These are phyloP conservation scores for Rhodotorula sp. DNA, from an alignment of 1,284 basidiomycete genomes.

Conservation along the genomic window DNA sequence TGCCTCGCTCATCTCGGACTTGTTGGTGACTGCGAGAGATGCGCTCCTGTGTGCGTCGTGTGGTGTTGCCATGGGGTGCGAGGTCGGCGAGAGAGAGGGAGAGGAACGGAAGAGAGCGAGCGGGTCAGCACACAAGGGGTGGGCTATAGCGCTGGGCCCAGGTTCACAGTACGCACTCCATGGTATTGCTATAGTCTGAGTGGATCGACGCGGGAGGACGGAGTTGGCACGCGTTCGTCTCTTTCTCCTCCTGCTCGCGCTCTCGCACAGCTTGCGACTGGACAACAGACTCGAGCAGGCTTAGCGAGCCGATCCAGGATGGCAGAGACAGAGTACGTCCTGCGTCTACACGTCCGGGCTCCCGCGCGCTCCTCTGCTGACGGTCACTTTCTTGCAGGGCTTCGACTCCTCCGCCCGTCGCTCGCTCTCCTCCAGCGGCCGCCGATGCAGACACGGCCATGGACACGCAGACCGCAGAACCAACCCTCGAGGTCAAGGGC, in stretches of 20 bases:
- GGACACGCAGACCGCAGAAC: neutral
- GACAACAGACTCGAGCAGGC: neutral
- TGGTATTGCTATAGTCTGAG: too few species aligned
- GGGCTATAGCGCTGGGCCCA: too few species aligned
- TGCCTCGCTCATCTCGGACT: constrained; percentile 95
- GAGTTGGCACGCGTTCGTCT: too few species aligned
- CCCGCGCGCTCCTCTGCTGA: neutral
- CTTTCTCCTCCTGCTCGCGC: too few species aligned
- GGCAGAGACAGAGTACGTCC: neutral
- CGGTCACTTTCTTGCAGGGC: neutral
- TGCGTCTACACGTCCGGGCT: neutral
- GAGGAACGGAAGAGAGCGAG: neutral
- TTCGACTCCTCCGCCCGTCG: neutral
- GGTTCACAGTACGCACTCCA: too few species aligned
- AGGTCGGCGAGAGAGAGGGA: neutral
- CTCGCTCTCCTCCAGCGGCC: neutral
- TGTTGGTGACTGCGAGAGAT: constrained; percentile 48
- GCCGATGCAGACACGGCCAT: neutral
- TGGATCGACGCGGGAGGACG: too few species aligned
- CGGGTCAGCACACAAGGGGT: neutral
- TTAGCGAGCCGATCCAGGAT: neutral
- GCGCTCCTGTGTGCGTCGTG: constrained; percentile 1
- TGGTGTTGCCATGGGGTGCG: neutral
- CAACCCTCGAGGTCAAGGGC: neutral
- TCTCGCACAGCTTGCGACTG: too few species aligned